Percentiles rank a stretch among this genome's conserved stretches.
phyloP scores from a whole-genome alignment of 2,329 filamentous ascomycete genomes.

The Claviceps purpurea region DNA sequence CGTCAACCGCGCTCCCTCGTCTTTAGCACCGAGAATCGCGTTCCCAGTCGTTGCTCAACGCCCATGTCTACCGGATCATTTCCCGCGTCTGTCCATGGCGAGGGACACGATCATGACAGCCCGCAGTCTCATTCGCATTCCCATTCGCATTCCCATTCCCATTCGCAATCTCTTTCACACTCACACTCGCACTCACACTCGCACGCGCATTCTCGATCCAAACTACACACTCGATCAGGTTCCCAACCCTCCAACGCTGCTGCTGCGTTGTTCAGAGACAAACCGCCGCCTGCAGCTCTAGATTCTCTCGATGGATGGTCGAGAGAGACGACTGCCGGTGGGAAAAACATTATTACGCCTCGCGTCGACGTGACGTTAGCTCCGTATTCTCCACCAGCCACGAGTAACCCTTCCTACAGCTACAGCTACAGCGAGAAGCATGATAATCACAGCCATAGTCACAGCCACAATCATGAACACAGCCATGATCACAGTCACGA shows the following conservation, averaged over 20 bases:
- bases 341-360: constrained; percentile 25
- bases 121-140: constrained; percentile 14
- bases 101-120: constrained; percentile 15
- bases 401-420: constrained; percentile 12
- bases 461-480: constrained; percentile 14
- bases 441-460: constrained; percentile 13
- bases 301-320: constrained; percentile 27
- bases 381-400: constrained; percentile 12
- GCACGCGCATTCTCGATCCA: constrained; percentile 14
- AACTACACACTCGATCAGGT: constrained; percentile 17
- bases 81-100: constrained; percentile 18
- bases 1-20: constrained; percentile 36
- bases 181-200: constrained; percentile 7
- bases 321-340: constrained; percentile 26
- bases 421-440: neutral
- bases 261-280: constrained; percentile 16
- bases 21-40: constrained; percentile 30
- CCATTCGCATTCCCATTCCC: constrained; percentile 14
- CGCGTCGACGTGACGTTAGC: constrained; percentile 15
- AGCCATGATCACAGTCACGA: constrained; percentile 14
- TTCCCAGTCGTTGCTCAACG: constrained; percentile 26
- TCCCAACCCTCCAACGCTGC: constrained; percentile 20
- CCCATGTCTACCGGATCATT: constrained; percentile 22
- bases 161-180: neutral
- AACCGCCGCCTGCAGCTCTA: constrained; percentile 18